Evolutionary conservation across 2,329 filamentous ascomycete genomes (phyloP).

Genomic region (Fusarium marasasianum): DNA sequence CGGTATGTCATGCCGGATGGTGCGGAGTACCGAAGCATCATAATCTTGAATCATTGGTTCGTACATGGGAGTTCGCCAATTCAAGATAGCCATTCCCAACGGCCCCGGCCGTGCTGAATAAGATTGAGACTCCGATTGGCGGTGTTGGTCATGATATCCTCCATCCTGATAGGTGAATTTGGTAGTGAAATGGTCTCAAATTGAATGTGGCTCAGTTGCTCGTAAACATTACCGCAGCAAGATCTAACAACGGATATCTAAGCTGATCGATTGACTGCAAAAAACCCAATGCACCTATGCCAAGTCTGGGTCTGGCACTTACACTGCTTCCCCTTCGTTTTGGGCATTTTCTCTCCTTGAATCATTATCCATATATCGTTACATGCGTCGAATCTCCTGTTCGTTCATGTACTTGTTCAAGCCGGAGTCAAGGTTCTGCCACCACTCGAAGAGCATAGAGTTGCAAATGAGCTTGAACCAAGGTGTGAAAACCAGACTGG

Average conservation of each 20-base stretch:
- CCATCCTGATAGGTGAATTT: neutral
- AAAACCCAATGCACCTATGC: conserved; percentile 22
- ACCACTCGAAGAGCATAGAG: conserved; percentile 98
- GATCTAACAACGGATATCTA: conserved; percentile 43
- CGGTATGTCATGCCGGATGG: neutral
- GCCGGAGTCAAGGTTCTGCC: conserved; percentile 82
- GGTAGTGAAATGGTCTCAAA: conserved; percentile 30
- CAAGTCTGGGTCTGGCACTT: neutral
- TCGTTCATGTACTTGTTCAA: conserved; percentile 89
- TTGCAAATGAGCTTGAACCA: conserved; percentile 99
- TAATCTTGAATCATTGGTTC: neutral
- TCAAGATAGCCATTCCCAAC: neutral
- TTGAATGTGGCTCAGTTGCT: conserved; percentile 29
- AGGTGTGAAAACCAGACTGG: conserved; percentile 86
- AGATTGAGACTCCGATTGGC: neutral
- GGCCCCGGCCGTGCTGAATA: neutral
- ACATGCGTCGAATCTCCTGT: conserved; percentile 87
- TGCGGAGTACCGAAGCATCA: conserved; percentile 3
- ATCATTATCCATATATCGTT: conserved; percentile 6
- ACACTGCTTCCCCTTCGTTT: conserved; percentile 2
- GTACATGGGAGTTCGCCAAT: neutral
- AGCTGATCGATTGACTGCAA: conserved; percentile 38
- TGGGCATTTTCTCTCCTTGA: neutral
- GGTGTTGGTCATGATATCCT: neutral
- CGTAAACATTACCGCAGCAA: neutral